Evolutionary conservation across 2,329 filamentous ascomycete genomes (phyloP).

Genomic region (Aureobasidium mangrovei): DNA sequence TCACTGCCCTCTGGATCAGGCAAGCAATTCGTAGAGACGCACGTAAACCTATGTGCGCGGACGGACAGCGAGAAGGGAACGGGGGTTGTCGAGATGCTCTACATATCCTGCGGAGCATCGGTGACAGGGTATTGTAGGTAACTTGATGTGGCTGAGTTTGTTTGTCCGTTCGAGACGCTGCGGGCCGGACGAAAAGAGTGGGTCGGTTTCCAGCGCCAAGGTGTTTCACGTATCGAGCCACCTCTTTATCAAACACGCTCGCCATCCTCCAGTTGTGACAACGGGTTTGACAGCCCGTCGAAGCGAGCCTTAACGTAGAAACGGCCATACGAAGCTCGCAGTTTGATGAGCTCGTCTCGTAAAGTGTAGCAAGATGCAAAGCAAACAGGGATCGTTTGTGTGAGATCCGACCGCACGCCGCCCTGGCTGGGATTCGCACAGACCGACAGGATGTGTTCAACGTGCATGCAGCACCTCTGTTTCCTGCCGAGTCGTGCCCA

Average conservation of each 20-base stretch:
- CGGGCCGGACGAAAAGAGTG: not conserved
- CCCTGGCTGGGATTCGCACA: not conserved
- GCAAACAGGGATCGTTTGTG: slow-evolving; percentile 5
- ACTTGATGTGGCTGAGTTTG: not conserved
- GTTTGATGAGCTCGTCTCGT: slow-evolving; percentile 8
- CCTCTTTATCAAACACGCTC: not conserved
- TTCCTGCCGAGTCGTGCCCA: not conserved
- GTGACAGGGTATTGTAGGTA: too few relatives aligned
- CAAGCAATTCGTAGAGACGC: too few relatives aligned
- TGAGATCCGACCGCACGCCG: not conserved
- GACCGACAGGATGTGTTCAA: not conserved
- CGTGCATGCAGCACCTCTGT: not conserved
- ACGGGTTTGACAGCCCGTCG: slow-evolving; percentile 1
- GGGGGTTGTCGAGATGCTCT: too few relatives aligned
- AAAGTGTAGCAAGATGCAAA: not conserved
- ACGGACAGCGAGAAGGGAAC: too few relatives aligned
- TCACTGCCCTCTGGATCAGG: too few relatives aligned
- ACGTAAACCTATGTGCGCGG: too few relatives aligned
- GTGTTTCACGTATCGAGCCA: not conserved
- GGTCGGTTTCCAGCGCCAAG: not conserved
- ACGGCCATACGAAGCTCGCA: not conserved
- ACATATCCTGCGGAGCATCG: too few relatives aligned
- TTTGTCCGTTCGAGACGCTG: not conserved
- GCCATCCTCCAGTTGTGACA: not conserved
- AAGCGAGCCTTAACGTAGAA: not conserved